Base-by-base conservation (phyloP, 441 rosid species). In the Geranium incanum region DNA sequence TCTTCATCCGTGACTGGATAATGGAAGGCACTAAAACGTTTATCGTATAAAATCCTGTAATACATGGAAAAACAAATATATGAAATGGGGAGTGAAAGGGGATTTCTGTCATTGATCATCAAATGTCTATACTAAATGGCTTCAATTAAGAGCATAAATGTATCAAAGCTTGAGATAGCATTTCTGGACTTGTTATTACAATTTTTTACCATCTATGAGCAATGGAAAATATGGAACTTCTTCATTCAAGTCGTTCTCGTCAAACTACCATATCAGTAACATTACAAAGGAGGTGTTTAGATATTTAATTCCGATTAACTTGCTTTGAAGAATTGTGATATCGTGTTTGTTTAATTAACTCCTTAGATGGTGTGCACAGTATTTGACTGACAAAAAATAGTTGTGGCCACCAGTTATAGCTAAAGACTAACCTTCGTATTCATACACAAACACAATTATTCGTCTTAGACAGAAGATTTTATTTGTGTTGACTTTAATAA, bases 1-100 rank as follows among this genome's bases (percentile, higher is more conserved):
- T 93, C 99, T 80, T 95, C 99, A 71, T 95, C 98, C 9, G 84
- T 73, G 78, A 95, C 99, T 62, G 98, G 98, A 78, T 83, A 95
- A 81, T 91, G 99, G 76, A 95, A 95, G 74, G 85, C 99, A 71
- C 80, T 87, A 79, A 95, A 95, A 74, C 97, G 80, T 80, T 91
- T 93, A 80, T 95, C 98, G 67, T 88, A 95, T 33, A 95, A 81
- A 71, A 93, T 80, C 88, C 99, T 95, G 92, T 77, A 83, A 70
- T 63, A 73, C 7, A 71, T 38, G 50, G 69, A 38, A 37, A 52
- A 68, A 52, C 0, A 38, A 62, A 5, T 37, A n/a, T 71, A 64
- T 64, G 18, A 64, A 64, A 33, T 28, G 39, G 67, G 67, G 33
- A 69, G 57, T 39, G 63, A 41, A 39, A 64, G 12, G 13, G 36